Conservation (phyloP, 2,329 filamentous ascomycete species). For the Monosporascus sp. region DNA sequence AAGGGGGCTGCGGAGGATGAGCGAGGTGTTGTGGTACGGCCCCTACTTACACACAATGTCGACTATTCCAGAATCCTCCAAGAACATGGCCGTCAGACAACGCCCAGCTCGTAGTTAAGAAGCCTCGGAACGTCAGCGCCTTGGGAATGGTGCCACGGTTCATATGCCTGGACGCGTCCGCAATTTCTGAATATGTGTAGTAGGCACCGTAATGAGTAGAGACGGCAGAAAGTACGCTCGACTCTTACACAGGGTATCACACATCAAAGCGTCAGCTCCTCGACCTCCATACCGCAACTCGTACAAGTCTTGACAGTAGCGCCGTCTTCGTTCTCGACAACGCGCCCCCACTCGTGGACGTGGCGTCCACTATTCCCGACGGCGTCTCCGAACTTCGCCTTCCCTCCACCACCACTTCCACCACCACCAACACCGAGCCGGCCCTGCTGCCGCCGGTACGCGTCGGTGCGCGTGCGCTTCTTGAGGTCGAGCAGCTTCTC, state of each 20-base stretch:
- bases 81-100: too few species aligned
- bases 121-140: too few species aligned
- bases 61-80: too few species aligned
- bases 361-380: conserved; percentile 66
- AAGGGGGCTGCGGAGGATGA: too few species aligned
- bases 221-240: too few species aligned
- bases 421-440: conserved; percentile 40
- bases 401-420: conserved; percentile 31
- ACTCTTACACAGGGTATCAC: conserved; percentile 6
- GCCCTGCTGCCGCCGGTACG: conserved; percentile 68
- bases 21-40: too few species aligned
- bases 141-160: too few species aligned
- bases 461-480: conserved; percentile 86
- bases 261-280: conserved; percentile 62
- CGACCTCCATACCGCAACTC: conserved; percentile 73
- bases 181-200: too few species aligned
- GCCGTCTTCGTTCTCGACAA: conserved; percentile 65
- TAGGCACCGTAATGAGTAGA: too few species aligned
- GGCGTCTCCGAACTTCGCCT: conserved; percentile 68
- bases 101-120: too few species aligned
- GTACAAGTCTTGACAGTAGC: conserved; percentile 76
- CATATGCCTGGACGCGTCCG: too few species aligned
- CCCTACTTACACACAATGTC: too few species aligned
- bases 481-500: conserved; percentile 85
- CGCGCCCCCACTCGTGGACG: conserved; percentile 80